Base-by-base conservation (phyloP, 2,329 filamentous ascomycete species). In the Paecilomyces sp. region DNA sequence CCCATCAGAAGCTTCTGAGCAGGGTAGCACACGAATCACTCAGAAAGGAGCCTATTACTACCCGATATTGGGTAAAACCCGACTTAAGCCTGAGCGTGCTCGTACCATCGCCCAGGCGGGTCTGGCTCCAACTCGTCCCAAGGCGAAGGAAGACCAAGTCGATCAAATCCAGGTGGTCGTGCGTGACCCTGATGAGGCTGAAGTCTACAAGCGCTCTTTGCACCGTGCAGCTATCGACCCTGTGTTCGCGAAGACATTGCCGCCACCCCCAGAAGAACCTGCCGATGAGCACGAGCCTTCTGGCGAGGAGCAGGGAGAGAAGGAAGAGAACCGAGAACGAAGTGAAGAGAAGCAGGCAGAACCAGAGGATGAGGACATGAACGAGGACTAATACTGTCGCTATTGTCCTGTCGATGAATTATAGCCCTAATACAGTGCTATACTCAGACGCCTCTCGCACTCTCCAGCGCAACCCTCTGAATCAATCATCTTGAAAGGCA, bases 21-120 rank as follows among this genome's bases (percentile, higher is more conserved):
- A 59, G 36, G 64, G 60, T 15, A 41, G 53, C 31, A 11, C 50
- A 30, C 63, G 66, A 7, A 64, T 69, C 22, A 77, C 74, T 60
- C 75, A 76, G 56, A 82, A 81, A 67, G 85, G 77, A 1, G 85
- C 85, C 13, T 88, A 85, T 70, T 85, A 85, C 69, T 87, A 87
- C 62, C 84, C 85, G 0, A 81, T 88, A 58, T 71, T 81, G 22
- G 80, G 82, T 67, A 81, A 82, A 67, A 81, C 81, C n/a, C 78
- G 77, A 24, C 75, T 88, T 55, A 83, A 81, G 70, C 78, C 79
- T 4, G 78, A 80, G 59, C 72, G 76, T 28, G 72, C 75, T 57
- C 77, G 75, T 57, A 77, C 74, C 34, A 76, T 77, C 54, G 73
- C 75, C 8, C 73, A 77, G 58, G 71, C 76, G 3, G 75, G 76